These are phyloP conservation scores for Carex kokanica DNA, from an alignment of 176 grass and related monocot genomes.

Conservation along the genomic window DNA sequence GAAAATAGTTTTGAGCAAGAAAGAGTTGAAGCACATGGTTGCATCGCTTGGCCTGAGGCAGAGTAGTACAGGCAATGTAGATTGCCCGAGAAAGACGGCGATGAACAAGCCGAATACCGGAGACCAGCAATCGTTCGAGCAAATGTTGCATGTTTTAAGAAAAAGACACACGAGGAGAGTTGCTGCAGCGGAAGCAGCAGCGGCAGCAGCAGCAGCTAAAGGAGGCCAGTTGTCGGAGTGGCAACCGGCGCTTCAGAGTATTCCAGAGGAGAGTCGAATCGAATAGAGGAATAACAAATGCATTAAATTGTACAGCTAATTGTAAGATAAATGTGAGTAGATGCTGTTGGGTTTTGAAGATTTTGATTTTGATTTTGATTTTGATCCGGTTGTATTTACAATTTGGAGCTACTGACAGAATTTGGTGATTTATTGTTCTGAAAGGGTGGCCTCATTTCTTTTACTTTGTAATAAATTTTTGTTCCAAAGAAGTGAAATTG, in stretches of 20 bases:
- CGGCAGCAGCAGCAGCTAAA: constrained; percentile 30
- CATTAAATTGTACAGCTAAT: constrained; percentile 29
- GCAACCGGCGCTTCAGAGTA: constrained; percentile 79
- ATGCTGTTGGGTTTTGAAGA: neutral
- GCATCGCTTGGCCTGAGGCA: constrained; percentile 32
- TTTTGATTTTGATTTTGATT: constrained; percentile 14
- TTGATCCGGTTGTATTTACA: neutral
- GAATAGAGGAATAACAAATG: constrained; percentile 37
- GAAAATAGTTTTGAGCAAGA: constrained; percentile 87
- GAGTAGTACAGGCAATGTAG: constrained; percentile 16
- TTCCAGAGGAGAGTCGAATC: constrained; percentile 72
- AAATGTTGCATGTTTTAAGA: constrained; percentile 73
- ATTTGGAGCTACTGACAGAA: constrained; percentile 6
- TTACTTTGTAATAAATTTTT: neutral
- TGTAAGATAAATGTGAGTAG: constrained; percentile 21
- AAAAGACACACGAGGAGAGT: constrained; percentile 55
- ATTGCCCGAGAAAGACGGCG: neutral
- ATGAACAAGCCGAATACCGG: neutral
- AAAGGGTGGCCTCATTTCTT: neutral
- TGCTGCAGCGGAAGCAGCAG: constrained; percentile 37
- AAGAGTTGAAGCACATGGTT: constrained; percentile 86
- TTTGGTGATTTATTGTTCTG: constrained; percentile 10
- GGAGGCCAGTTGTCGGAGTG: constrained; percentile 40
- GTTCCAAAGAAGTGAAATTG: neutral
- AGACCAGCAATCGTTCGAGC: constrained; percentile 38